Conservation (phyloP, 306 rosid species). For the Vigna nakashimae region DNA sequence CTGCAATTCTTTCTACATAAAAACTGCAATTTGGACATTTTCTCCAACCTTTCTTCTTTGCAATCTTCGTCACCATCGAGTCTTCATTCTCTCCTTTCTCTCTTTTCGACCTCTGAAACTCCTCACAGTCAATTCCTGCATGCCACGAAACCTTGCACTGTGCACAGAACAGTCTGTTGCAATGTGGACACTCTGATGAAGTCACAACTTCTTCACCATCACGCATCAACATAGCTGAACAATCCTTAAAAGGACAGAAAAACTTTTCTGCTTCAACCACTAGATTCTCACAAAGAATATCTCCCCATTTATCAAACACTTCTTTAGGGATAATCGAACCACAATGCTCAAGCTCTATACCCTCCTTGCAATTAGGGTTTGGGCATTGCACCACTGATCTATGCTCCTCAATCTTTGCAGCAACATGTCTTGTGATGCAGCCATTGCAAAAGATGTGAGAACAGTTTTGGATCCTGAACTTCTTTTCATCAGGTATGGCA, state of each 20-base stretch:
- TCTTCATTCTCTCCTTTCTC: slow-evolving; percentile 56
- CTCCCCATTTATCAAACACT: slow-evolving; percentile 69
- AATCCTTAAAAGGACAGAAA: slow-evolving; percentile 68
- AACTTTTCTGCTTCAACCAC: slow-evolving; percentile 48
- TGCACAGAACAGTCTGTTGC: slow-evolving; percentile 69
- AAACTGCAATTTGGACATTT: slow-evolving; percentile 60
- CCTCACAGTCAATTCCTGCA: slow-evolving; percentile 47
- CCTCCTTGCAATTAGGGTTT: slow-evolving; percentile 49
- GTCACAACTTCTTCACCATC: slow-evolving; percentile 54
- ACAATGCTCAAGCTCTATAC: slow-evolving; percentile 56
- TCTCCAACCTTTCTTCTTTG: slow-evolving; percentile 52
- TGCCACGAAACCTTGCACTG: slow-evolving; percentile 72
- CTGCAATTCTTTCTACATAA: slow-evolving; percentile 55
- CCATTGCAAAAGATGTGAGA: slow-evolving; percentile 56
- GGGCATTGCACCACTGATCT: slow-evolving; percentile 59
- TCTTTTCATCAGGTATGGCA: slow-evolving; percentile 38
- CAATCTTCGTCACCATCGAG: slow-evolving; percentile 55
- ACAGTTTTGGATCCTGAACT: slow-evolving; percentile 55
- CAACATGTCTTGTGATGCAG: slow-evolving; percentile 56
- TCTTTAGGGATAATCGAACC: slow-evolving; percentile 48
- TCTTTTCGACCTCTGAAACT: slow-evolving; percentile 44
- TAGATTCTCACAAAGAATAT: slow-evolving; percentile 53
- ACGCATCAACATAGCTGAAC: slow-evolving; percentile 55
- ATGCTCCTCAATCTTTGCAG: slow-evolving; percentile 54
- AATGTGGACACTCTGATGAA: slow-evolving; percentile 57